These are phyloP conservation scores for Flueggea neowawraea DNA, from an alignment of 441 rosid genomes.

Conservation along the genomic window DNA sequence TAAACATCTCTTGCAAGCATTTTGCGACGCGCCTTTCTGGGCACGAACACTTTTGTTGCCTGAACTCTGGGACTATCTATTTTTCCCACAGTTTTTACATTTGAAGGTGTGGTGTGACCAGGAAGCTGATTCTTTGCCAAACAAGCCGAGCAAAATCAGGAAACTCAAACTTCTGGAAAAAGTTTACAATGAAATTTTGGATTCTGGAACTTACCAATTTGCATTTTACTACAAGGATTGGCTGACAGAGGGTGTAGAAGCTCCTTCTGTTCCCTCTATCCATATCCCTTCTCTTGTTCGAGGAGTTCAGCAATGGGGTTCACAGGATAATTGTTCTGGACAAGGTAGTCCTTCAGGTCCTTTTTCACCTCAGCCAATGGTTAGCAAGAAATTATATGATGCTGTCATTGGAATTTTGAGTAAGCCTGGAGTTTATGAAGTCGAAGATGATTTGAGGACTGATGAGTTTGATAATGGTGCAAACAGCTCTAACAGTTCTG, in stretches of 20 bases:
- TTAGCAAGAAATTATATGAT: constrained; percentile 53
- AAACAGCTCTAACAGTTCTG: constrained; percentile 31
- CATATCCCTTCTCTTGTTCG: constrained; percentile 33
- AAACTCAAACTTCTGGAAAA: constrained; percentile 53
- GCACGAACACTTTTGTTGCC: constrained; percentile 49
- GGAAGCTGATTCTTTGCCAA: constrained; percentile 43
- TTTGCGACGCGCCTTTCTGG: constrained; percentile 50
- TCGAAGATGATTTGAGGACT: constrained; percentile 21
- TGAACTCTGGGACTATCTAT: constrained; percentile 54
- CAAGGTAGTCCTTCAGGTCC: constrained; percentile 27
- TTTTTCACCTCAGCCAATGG: constrained; percentile 47
- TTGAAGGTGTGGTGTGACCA: constrained; percentile 51
- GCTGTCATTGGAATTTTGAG: constrained; percentile 30
- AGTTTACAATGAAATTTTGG: constrained; percentile 49
- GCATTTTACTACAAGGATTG: constrained; percentile 69
- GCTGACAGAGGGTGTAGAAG: constrained; percentile 56
- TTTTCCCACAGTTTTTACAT: constrained; percentile 67
- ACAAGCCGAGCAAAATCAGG: constrained; percentile 26
- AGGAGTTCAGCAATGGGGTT: constrained; percentile 20
- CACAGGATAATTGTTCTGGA: constrained; percentile 30
- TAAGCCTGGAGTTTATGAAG: constrained; percentile 25
- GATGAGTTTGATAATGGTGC: constrained; percentile 13
- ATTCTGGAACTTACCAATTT: constrained; percentile 53
- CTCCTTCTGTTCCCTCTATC: constrained; percentile 49
- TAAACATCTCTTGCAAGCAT: constrained; percentile 57